Evolutionary conservation across 805 yeast genomes (phyloP).

Genomic region (Ogataea pignaliae): DNA sequence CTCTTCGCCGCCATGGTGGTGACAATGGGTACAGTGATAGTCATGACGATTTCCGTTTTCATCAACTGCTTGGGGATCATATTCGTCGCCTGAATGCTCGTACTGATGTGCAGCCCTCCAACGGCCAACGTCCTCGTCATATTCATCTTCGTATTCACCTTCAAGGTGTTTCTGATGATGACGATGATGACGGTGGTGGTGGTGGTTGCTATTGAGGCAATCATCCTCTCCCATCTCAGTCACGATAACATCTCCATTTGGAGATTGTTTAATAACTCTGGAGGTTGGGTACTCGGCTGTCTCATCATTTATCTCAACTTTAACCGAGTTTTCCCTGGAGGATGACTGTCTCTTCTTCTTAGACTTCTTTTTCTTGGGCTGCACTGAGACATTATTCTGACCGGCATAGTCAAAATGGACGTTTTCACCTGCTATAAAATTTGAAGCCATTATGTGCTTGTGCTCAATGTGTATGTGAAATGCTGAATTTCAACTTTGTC

Average conservation of each 20-base stretch:
- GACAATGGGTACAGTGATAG: constrained; percentile 10
- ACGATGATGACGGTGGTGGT: constrained; percentile 4
- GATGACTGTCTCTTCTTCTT: constrained; percentile 11
- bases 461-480: too few relatives aligned
- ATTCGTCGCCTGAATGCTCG: constrained; percentile 12
- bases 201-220: constrained; percentile 5
- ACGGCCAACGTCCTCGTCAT: constrained; percentile 4
- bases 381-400: background rate
- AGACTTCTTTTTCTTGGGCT: constrained; percentile 10
- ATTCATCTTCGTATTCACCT: constrained; percentile 13
- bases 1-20: constrained; percentile 6
- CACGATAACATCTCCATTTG: constrained; percentile 73
- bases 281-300: constrained; percentile 67
- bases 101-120: constrained; percentile 10
- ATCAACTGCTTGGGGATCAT: constrained; percentile 4
- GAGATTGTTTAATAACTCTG: constrained; percentile 60
- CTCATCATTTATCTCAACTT: constrained; percentile 50
- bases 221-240: constrained; percentile 39
- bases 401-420: constrained; percentile 27
- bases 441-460: constrained; percentile 10
- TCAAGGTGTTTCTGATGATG: constrained; percentile 6
- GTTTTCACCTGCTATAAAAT: constrained; percentile 27
- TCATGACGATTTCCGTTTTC: constrained; percentile 11
- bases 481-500: too few relatives aligned
- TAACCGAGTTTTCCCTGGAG: constrained; percentile 13